These are phyloP conservation scores for Lophiotrema nucula DNA, from an alignment of 495 filamentous ascomycete genomes.

Conservation along the genomic window DNA sequence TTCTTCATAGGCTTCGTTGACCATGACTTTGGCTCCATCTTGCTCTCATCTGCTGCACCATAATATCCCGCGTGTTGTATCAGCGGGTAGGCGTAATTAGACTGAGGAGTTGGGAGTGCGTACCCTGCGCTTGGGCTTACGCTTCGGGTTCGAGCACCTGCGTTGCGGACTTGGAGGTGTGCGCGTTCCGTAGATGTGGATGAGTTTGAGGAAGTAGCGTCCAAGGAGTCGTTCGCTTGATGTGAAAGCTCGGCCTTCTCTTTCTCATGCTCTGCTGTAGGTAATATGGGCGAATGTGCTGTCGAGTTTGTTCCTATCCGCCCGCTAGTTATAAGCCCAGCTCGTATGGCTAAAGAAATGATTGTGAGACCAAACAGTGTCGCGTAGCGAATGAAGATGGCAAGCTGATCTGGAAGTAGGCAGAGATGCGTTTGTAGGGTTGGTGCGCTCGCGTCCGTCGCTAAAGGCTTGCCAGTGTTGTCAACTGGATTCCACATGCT, in stretches of 20 bases:
- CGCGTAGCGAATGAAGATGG: conserved; percentile 76
- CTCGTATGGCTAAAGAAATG: conserved; percentile 56
- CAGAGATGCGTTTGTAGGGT: conserved; percentile 90
- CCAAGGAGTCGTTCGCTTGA: background rate
- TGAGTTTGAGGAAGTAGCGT: conserved; percentile 25
- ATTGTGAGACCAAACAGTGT: conserved; percentile 61
- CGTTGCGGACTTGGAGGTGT: conserved; percentile 25
- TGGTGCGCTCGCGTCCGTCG: conserved; percentile 16
- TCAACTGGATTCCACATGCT: conserved; percentile 91
- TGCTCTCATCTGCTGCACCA: conserved; percentile 12
- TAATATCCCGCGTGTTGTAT: conserved; percentile 34
- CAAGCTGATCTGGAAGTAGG: conserved; percentile 82
- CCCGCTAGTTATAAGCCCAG: conserved; percentile 50
- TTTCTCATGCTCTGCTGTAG: conserved; percentile 20
- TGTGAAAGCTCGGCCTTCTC: conserved; percentile 29
- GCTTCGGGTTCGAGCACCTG: conserved; percentile 29
- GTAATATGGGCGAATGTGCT: conserved; percentile 17
- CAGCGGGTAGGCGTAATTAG: conserved; percentile 30
- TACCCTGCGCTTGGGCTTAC: conserved; percentile 30
- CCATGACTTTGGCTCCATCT: conserved; percentile 11
- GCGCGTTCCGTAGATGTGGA: conserved; percentile 24
- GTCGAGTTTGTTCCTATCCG: conserved; percentile 1
- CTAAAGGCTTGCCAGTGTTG: conserved; percentile 55
- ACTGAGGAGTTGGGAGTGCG: conserved; percentile 20
- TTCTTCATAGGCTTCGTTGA: conserved; percentile 9